Base-by-base conservation (phyloP, 1,284 basidiomycete genomes). In the Melampsora americana region DNA sequence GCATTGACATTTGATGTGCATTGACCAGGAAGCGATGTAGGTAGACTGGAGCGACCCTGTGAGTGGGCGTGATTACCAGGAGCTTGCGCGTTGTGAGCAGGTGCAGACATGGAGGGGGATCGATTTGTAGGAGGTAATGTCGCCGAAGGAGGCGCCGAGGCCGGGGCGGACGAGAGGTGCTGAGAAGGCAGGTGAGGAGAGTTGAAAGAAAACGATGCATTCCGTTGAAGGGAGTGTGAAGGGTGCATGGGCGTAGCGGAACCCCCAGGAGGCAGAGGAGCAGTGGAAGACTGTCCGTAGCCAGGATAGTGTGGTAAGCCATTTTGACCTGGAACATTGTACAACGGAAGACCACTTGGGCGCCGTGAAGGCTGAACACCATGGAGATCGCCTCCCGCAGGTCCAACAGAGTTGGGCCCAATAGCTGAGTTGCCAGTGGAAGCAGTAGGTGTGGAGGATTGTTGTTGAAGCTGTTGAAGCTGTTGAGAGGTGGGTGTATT, bases 101-200 rank as follows among this genome's bases (percentile, higher is more conserved):
- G 28, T 56, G 23, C 20, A 56, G 53, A 56, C 23, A 56, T 28
- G 23, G 53, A 23, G 11, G 53, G 53, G 23, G 53, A 56, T n/a
- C 53, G 53, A 16, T 56, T 23, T n/a, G 53, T n/a, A 23, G n/a
- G 53, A 16, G 53, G 53, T 28, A 56, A 28, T 28, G 53, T 56
- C 53, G 53, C 53, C 20, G 53, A 56, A 28, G 53, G 53, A 56
- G 53, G 53, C n/a, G 53, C 53, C 18, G 53, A 56, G 28, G 53
- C n/a, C 28, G 53, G 53, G 23, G 53, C 23, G 20, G 53, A 23
- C 28, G 53, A 23, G n/a, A 28, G 53, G 18, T 56, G n/a, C 23
- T 56, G 53, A 9, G 53, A 28, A 28, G n/a, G 53, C 11, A 28
- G 28, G 20, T 56, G 53, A 56, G 53, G 53, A 6, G 53, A 56